Evolutionary conservation across 2,329 filamentous ascomycete genomes (phyloP).

Genomic region (Chrysoporthe cubensis): DNA sequence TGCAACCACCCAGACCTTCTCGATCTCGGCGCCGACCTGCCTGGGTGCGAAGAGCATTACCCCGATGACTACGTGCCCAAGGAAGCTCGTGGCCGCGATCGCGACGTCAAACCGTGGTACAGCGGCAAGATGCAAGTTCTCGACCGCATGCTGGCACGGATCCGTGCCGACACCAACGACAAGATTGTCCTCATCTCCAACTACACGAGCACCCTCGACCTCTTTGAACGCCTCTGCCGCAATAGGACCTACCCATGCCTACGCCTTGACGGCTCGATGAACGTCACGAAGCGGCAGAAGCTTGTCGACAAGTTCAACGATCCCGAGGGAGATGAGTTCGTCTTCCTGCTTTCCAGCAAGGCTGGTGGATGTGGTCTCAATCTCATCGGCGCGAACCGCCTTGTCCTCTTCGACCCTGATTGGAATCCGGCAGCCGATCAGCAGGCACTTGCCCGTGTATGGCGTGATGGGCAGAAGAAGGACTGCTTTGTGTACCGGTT

Average conservation of each 20-base stretch:
- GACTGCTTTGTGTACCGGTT: slow-evolving; percentile 99
- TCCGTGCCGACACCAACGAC: slow-evolving; percentile 94
- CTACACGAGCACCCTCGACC: slow-evolving; percentile 93
- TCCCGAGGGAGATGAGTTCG: slow-evolving; percentile 84
- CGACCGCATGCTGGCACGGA: slow-evolving; percentile 96
- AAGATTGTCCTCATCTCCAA: slow-evolving; percentile 99
- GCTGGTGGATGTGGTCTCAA: slow-evolving; percentile 97
- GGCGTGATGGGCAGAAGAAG: slow-evolving; percentile 98
- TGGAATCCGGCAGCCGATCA: slow-evolving; percentile 99
- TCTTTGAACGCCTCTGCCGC: slow-evolving; percentile 91
- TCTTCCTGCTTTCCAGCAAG: slow-evolving; percentile 96
- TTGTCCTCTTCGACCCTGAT: slow-evolving; percentile 94
- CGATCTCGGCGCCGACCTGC: slow-evolving; percentile 79
- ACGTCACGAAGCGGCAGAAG: slow-evolving; percentile 94
- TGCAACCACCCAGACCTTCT: slow-evolving; percentile 97
- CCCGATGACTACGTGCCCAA: slow-evolving; percentile 89
- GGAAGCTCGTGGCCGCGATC: slow-evolving; percentile 83
- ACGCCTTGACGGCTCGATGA: slow-evolving; percentile 95
- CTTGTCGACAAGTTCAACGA: slow-evolving; percentile 98
- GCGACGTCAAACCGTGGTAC: slow-evolving; percentile 93
- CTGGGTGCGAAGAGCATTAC: slow-evolving; percentile 80
- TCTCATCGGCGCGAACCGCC: slow-evolving; percentile 88
- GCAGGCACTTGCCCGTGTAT: slow-evolving; percentile 94
- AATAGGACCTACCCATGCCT: slow-evolving; percentile 82
- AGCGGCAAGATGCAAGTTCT: slow-evolving; percentile 98